Evolutionary conservation across 495 filamentous ascomycete species (phyloP).

Genomic region (Penicillium maclennaniae): DNA sequence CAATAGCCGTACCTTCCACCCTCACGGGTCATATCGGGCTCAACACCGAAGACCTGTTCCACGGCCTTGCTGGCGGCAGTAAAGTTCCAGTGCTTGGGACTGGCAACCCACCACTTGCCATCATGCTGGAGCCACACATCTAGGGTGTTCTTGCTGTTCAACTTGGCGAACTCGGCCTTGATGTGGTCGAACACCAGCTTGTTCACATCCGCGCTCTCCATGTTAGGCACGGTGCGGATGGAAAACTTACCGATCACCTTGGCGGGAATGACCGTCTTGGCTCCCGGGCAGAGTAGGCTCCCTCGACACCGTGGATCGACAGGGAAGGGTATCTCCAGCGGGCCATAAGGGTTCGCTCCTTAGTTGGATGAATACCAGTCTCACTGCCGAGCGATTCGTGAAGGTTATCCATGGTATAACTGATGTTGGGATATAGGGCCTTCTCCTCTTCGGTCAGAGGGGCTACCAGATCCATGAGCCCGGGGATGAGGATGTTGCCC

Average conservation of each 20-base stretch:
- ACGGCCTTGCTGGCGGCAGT: conserved; percentile 87
- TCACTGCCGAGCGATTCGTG: conserved; percentile 84
- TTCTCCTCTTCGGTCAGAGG: conserved; percentile 84
- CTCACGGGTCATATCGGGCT: conserved; percentile 94
- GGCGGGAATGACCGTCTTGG: conserved; percentile 97
- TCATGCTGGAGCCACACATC: conserved; percentile 77
- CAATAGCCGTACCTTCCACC: conserved; percentile 67
- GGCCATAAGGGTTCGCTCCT: conserved; percentile 88
- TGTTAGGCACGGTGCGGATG: conserved; percentile 94
- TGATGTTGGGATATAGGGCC: conserved; percentile 75
- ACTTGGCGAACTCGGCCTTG: conserved; percentile 71
- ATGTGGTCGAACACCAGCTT: conserved; percentile 76
- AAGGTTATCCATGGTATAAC: conserved; percentile 92
- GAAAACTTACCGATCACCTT: conserved; percentile 98
- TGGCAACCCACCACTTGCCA: conserved; percentile 98
- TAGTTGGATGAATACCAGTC: conserved; percentile 79
- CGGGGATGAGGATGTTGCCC: conserved; percentile 86
- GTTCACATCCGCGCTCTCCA: conserved; percentile 89
- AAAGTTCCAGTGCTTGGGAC: conserved; percentile 98
- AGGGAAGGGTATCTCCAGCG: conserved; percentile 92
- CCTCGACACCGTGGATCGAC: conserved; percentile 94
- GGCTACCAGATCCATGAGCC: conserved; percentile 86
- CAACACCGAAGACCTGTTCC: conserved; percentile 82
- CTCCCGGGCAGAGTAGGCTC: conserved; percentile 89
- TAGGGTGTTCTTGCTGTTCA: conserved; percentile 85